Evolutionary conservation across 2,329 filamentous ascomycete genomes (phyloP).

Genomic region (Claviceps sp.): DNA sequence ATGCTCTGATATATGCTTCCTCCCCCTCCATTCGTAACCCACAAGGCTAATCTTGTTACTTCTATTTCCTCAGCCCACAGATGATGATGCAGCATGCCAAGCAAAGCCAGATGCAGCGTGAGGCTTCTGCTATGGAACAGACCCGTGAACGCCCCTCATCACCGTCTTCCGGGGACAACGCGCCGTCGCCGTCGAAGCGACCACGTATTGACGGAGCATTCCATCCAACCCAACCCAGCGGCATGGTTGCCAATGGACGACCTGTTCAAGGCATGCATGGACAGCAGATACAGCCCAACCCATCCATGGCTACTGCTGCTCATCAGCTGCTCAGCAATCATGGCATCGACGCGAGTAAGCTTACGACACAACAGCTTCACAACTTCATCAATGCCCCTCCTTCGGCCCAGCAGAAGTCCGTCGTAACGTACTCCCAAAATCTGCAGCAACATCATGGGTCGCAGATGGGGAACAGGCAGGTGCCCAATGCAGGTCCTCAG

Average conservation of each 20-base stretch:
- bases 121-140: constrained; percentile 76
- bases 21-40: background rate
- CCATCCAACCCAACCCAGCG: constrained; percentile 51
- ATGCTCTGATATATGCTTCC: background rate
- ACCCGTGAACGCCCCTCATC: constrained; percentile 71
- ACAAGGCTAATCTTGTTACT: background rate
- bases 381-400: constrained; percentile 41
- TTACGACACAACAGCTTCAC: constrained; percentile 67
- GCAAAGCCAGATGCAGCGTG: constrained; percentile 73
- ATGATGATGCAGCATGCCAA: constrained; percentile 62
- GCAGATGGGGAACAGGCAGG: constrained; percentile 70
- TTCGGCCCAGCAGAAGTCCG: constrained; percentile 63
- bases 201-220: constrained; percentile 64
- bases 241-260: constrained; percentile 62
- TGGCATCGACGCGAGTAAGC: constrained; percentile 60
- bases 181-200: constrained; percentile 83
- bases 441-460: constrained; percentile 69
- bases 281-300: constrained; percentile 48
- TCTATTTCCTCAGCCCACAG: constrained; percentile 38
- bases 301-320: constrained; percentile 34
- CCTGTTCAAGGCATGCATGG: constrained; percentile 58
- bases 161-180: constrained; percentile 71
- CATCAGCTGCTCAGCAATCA: constrained; percentile 51
- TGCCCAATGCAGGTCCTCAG: constrained; percentile 59
- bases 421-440: constrained; percentile 76